Evolutionary conservation across 2,329 filamentous ascomycete genomes (phyloP).

Genomic region (Elsinoe necatrix): DNA sequence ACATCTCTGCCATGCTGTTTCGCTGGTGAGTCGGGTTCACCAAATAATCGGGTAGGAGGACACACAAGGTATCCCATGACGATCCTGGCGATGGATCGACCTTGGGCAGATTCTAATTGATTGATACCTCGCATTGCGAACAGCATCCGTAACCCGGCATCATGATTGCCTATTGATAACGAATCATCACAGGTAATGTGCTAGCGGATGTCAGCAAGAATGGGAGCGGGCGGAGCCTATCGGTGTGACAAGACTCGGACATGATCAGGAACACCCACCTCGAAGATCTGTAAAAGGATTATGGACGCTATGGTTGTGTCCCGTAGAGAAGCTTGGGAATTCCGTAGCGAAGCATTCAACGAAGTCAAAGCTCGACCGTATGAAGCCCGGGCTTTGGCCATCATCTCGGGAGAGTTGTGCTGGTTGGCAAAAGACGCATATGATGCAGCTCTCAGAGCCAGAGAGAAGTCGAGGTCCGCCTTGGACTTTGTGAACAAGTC

Average conservation of each 20-base stretch:
- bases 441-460: slow-evolving; percentile 3
- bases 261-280: background rate
- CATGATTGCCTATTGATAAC: slow-evolving; percentile 15
- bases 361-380: slow-evolving; percentile 10
- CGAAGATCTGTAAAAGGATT: slow-evolving; percentile 12
- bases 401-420: slow-evolving; percentile 14
- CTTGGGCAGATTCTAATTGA: slow-evolving; percentile 13
- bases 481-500: slow-evolving; percentile 2
- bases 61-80: slow-evolving; percentile 14
- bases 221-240: background rate
- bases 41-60: slow-evolving; percentile 6
- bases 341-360: slow-evolving; percentile 10
- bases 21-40: slow-evolving; percentile 5
- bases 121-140: slow-evolving; percentile 13
- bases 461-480: slow-evolving; percentile 12
- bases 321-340: background rate
- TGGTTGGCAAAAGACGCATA: slow-evolving; percentile 14
- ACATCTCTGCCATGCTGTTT: slow-evolving; percentile 15
- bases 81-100: slow-evolving; percentile 14
- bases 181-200: slow-evolving; percentile 16
- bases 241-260: background rate
- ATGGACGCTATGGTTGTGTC: slow-evolving; percentile 15
- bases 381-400: slow-evolving; percentile 11
- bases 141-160: slow-evolving; percentile 13
- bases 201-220: background rate